phyloP scores from a whole-genome alignment of 495 filamentous ascomycete genomes.

The Oidiodendron maius region DNA sequence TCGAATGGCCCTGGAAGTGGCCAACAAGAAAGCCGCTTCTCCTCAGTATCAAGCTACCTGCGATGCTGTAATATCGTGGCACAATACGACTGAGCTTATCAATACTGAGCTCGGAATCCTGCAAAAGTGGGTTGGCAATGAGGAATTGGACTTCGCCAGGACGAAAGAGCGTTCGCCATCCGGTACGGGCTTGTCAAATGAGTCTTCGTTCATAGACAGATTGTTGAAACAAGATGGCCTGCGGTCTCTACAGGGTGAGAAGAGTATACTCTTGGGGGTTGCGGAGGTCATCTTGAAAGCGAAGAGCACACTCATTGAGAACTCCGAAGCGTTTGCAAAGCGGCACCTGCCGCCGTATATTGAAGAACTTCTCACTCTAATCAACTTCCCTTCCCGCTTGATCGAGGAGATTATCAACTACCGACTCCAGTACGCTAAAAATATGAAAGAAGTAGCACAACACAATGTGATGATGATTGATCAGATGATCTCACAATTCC shows the following conservation, averaged over 20 bases:
- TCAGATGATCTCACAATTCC: conserved; percentile 95
- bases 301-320: conserved; percentile 84
- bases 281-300: conserved; percentile 85
- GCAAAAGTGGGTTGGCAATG: conserved; percentile 94
- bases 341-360: conserved; percentile 95
- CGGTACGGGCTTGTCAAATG: conserved; percentile 69
- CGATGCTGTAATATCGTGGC: conserved; percentile 87
- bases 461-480: conserved; percentile 88
- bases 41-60: conserved; percentile 70
- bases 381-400: conserved; percentile 92
- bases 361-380: conserved; percentile 88
- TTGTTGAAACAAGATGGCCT: conserved; percentile 96
- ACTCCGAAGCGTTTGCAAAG: conserved; percentile 77
- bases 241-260: conserved; percentile 79
- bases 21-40: conserved; percentile 68
- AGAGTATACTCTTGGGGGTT: conserved; percentile 78
- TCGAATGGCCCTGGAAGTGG: conserved; percentile 59
- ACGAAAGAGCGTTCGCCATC: conserved; percentile 44
- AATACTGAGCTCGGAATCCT: conserved; percentile 87
- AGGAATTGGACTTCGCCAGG: conserved; percentile 84
- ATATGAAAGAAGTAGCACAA: conserved; percentile 83
- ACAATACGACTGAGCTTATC: conserved; percentile 97
- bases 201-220: conserved; percentile 90
- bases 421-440: conserved; percentile 84
- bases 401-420: conserved; percentile 96